A percentile compares a stretch with the other conserved stretches of the same genome.
Evolutionary conservation across 495 filamentous ascomycete species (phyloP).

Genomic region (Chaetomium fimeti): DNA sequence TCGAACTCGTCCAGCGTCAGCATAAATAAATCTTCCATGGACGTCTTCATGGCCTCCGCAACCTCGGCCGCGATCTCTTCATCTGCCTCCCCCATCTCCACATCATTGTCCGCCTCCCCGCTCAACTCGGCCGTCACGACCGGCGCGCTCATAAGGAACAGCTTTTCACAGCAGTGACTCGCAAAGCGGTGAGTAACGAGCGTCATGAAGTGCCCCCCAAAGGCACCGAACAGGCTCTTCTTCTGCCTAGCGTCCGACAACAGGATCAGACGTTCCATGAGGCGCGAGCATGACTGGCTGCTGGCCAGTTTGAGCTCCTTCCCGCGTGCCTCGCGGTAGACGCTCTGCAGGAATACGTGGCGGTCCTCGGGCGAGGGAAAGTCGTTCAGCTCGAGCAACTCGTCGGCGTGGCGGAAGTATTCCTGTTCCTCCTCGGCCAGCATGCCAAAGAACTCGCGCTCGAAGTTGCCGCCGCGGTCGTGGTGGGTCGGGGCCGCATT

Average conservation of each 20-base stretch:
- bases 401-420: constrained; percentile 86
- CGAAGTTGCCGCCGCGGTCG: constrained; percentile 32
- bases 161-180: constrained; percentile 91
- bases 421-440: constrained; percentile 87
- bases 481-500: constrained; percentile 21
- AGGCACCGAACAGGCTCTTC: constrained; percentile 78
- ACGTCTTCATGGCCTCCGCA: constrained; percentile 36
- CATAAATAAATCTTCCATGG: constrained; percentile 84
- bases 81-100: constrained; percentile 33
- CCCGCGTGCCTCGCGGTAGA: constrained; percentile 79
- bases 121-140: constrained; percentile 70
- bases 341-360: constrained; percentile 74
- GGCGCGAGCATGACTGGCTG: constrained; percentile 88
- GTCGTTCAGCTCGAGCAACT: constrained; percentile 82
- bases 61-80: constrained; percentile 46
- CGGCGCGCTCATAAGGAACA: constrained; percentile 79
- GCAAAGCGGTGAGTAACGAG: constrained; percentile 93
- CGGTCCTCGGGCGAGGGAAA: constrained; percentile 78
- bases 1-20: constrained; percentile 78
- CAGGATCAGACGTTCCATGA: constrained; percentile 87
- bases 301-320: constrained; percentile 95
- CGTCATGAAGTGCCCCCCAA: constrained; percentile 83
- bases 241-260: constrained; percentile 77
- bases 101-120: constrained; percentile 33
- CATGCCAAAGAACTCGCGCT: constrained; percentile 78